phyloP scores from a whole-genome alignment of 202 grass and related monocot genomes.

The Zoysia matrella region DNA sequence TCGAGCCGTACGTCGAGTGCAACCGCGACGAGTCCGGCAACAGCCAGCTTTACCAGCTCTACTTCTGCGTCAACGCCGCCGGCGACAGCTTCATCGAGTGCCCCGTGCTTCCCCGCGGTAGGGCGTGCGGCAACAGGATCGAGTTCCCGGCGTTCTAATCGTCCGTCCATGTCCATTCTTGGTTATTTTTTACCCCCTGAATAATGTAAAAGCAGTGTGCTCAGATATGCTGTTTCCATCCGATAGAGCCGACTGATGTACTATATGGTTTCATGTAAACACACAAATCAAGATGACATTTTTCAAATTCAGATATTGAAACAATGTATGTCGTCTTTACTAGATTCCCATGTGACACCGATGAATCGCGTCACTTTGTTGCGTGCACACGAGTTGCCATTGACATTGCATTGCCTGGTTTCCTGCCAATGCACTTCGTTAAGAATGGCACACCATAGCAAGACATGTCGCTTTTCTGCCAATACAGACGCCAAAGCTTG shows the following conservation, averaged over 20 bases:
- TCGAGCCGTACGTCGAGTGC: conserved; percentile 75
- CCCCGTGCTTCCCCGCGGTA: conserved; percentile 60
- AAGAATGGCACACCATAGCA: no score
- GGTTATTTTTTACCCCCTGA: background rate
- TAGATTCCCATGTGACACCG: no score
- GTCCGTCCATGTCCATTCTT: background rate
- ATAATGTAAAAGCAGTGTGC: background rate
- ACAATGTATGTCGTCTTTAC: no score
- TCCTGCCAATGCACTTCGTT: no score
- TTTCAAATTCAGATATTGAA: background rate
- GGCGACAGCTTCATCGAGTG: conserved; percentile 58
- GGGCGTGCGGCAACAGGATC: conserved; percentile 49
- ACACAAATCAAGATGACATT: background rate
- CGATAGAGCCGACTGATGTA: background rate
- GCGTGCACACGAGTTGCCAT: no score
- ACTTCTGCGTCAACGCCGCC: conserved; percentile 67
- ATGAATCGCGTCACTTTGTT: no score
- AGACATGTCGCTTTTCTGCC: no score
- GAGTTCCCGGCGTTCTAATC: conserved; percentile 78
- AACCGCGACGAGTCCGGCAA: conserved; percentile 79
- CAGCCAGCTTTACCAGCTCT: conserved; percentile 85
- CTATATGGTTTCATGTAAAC: background rate
- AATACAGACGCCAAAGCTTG: no score
- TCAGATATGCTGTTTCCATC: background rate
- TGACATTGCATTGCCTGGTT: no score